Evolutionary conservation across 805 yeast genomes (phyloP).

Genomic region (Starmera amethionina): DNA sequence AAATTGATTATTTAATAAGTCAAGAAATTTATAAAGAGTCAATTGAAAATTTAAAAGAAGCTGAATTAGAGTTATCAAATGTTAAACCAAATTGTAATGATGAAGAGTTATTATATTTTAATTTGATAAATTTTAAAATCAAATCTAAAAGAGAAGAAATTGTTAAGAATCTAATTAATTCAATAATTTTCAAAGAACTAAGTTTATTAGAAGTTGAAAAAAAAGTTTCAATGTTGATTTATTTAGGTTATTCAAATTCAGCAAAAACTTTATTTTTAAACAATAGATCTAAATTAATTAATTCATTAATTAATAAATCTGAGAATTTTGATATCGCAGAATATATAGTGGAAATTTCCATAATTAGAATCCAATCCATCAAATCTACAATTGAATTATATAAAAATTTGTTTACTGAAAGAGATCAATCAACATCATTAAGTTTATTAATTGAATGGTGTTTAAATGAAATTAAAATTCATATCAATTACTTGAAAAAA

Average conservation of each 20-base stretch:
- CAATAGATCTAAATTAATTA: conserved; percentile 36
- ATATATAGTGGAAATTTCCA: conserved; percentile 51
- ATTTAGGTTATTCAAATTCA: conserved; percentile 33
- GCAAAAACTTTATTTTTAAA: conserved; percentile 41
- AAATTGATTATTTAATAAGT: conserved; percentile 57
- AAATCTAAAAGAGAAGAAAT: conserved; percentile 21
- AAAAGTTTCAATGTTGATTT: conserved; percentile 22
- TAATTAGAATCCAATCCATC: conserved; percentile 51
- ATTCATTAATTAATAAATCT: conserved; percentile 37
- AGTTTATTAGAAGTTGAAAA: conserved; percentile 18
- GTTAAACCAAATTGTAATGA: conserved; percentile 11
- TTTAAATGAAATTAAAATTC: conserved; percentile 48
- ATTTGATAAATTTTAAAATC: conserved; percentile 23
- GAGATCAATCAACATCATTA: conserved; percentile 29
- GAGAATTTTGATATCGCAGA: conserved; percentile 37
- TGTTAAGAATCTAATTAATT: conserved; percentile 24
- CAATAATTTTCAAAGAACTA: conserved; percentile 20
- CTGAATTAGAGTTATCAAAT: conserved; percentile 21
- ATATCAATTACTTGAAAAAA: conserved; percentile 50
- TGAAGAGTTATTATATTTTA: conserved; percentile 22
- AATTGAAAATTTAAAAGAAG: conserved; percentile 22
- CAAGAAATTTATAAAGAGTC: conserved; percentile 44
- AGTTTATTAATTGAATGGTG: conserved; percentile 73
- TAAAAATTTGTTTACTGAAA: conserved; percentile 36
- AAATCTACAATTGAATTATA: conserved; percentile 48